Base-by-base conservation (phyloP, 1,284 basidiomycete genomes). In the Inonotus obliquus region DNA sequence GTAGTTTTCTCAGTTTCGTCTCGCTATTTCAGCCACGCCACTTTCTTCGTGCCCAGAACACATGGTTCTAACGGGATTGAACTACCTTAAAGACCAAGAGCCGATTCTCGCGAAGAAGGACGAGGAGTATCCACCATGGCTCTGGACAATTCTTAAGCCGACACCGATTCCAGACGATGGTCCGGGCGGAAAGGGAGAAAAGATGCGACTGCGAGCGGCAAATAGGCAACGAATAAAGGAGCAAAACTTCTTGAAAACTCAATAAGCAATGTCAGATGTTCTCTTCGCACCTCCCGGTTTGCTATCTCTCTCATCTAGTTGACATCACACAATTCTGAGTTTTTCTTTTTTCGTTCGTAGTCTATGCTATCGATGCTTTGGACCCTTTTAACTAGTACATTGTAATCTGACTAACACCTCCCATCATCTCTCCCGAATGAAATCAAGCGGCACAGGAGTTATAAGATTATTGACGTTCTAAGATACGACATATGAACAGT, bases 81-180 rank as follows among this genome's bases (percentile, higher is more conserved):
- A 89, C 64, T 93, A 93, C 69, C 79, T 92, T 57, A 97, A 97
- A 74, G 88, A 85, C 65, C 89, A 94, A 70, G 77, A 84, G 0
- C 88, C 92, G 39, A 86, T 96, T 2, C 74, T 94, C 11, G 92
- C 95, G 1, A 75, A 83, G 11, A 78, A 89, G 2, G 95, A 98
- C 74, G 85, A 91, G 41, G 85, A 89, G 68, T 97, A 98, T 73
- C 95, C 95, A 1, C 72, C 82, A 3, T 97, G 95, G 95, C 74
- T 98, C 49, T 98, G 94, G 93, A 86, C 81, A 23, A 72, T 95
- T 48, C 75, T 93, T 29, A 72, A 82, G 64, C 79, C 83, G 4
- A 82, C 82, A 69, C 77, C 79, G 48, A 75, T 79, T 49, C 77
- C 77, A 25, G 84, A 90, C 60, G 87, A 91, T 66, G 88, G 86